Conservation (phyloP, 129 eudicot species). For the Kitagawia praeruptora region DNA sequence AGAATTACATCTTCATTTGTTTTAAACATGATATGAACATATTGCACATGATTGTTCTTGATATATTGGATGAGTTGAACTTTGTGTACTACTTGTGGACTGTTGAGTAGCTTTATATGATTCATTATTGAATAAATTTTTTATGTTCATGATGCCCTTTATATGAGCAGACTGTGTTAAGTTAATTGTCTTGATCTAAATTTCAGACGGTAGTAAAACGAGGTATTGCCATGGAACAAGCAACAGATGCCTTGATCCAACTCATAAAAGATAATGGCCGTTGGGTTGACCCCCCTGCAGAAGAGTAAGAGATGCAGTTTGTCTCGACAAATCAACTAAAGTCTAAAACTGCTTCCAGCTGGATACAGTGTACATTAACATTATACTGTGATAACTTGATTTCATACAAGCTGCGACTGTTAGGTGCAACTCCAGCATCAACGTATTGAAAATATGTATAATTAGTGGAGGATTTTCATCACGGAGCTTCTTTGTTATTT, state of each 20-base stretch:
- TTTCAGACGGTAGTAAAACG: conserved; percentile 81
- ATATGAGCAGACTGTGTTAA: not conserved
- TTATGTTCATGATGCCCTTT: not conserved
- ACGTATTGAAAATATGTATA: not conserved
- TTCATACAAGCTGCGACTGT: not conserved
- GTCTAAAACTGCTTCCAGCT: not conserved
- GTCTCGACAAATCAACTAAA: not conserved
- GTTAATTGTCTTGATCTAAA: not conserved
- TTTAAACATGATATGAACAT: not conserved
- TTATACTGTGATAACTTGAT: not conserved
- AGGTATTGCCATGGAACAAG: conserved; percentile 81
- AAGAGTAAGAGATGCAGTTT: conserved; percentile 38
- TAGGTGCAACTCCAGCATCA: not conserved
- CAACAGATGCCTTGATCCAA: conserved; percentile 86
- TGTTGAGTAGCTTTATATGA: not conserved
- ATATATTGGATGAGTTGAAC: not conserved
- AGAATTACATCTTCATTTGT: too few relatives aligned
- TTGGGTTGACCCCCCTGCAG: conserved; percentile 88
- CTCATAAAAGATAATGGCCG: conserved; percentile 87
- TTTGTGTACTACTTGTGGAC: not conserved
- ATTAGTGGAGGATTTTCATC: not conserved
- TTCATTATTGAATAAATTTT: not conserved
- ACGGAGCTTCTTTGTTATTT: not conserved
- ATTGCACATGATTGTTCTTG: not conserved
- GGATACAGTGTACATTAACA: not conserved